Evolutionary conservation across 768 basidiomycete genomes (phyloP).

Genomic region (Suillus hirtellus): DNA sequence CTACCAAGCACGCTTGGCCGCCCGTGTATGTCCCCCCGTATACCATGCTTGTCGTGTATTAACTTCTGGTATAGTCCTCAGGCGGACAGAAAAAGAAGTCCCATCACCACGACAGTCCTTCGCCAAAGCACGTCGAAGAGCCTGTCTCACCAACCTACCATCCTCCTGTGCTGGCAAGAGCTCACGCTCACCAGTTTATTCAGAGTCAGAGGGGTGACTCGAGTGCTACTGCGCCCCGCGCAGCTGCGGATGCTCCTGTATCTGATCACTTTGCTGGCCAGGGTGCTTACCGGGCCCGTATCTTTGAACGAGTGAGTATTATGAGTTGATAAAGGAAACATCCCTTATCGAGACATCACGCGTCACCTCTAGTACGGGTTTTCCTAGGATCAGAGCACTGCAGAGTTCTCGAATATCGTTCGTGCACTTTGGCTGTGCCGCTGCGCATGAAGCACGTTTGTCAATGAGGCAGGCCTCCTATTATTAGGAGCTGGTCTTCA

Average conservation of each 20-base stretch:
- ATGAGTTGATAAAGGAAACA: not conserved
- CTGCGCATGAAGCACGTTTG: not conserved
- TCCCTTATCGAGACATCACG: not conserved
- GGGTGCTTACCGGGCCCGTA: not conserved
- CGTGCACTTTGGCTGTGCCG: constrained; percentile 2
- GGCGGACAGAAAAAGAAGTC: not conserved
- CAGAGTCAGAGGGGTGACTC: not conserved
- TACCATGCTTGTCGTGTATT: not conserved
- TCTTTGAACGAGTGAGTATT: not conserved
- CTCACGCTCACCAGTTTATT: not conserved
- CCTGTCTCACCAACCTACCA: not conserved
- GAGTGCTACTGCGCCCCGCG: not conserved
- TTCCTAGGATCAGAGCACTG: not conserved
- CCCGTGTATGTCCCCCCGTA: not conserved
- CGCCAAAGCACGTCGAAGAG: not conserved
- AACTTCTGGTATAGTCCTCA: not conserved
- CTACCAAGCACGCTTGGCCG: not conserved
- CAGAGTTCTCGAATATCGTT: not conserved
- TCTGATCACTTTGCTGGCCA: not conserved
- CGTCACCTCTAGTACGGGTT: not conserved
- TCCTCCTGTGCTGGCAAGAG: not conserved
- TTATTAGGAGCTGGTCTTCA: not conserved
- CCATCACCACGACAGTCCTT: not conserved
- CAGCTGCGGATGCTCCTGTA: no score
- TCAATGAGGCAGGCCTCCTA: not conserved